These are phyloP conservation scores for Fusarium torreyae DNA, from an alignment of 2,329 filamentous ascomycete species.

Conservation along the genomic window DNA sequence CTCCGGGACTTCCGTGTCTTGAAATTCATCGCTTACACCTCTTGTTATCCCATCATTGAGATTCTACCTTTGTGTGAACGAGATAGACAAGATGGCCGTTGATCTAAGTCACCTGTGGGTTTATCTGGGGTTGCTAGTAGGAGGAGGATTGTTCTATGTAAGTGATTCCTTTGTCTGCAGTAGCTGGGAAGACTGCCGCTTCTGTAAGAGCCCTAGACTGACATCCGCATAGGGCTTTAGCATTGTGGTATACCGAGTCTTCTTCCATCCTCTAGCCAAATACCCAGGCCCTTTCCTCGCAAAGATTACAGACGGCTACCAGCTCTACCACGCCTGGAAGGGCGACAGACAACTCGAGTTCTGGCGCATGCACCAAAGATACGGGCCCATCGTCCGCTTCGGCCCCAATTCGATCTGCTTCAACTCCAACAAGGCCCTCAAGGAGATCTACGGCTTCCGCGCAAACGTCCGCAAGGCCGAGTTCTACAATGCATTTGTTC, in stretches of 20 bases:
- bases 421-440: slow-evolving; percentile 79
- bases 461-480: slow-evolving; percentile 77
- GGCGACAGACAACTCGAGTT: slow-evolving; percentile 83
- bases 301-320: slow-evolving; percentile 74
- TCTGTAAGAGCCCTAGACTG: background rate
- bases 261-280: slow-evolving; percentile 75
- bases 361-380: slow-evolving; percentile 77
- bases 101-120: slow-evolving; percentile 56
- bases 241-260: slow-evolving; percentile 70
- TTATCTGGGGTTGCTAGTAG: slow-evolving; percentile 58
- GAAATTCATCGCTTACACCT: slow-evolving; percentile 2
- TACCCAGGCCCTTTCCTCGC: slow-evolving; percentile 76
- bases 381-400: slow-evolving; percentile 83
- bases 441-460: slow-evolving; percentile 76
- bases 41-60: slow-evolving; percentile 12
- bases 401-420: slow-evolving; percentile 84
- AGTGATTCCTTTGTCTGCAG: slow-evolving; percentile 43
- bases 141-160: slow-evolving; percentile 59
- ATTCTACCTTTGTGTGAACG: slow-evolving; percentile 10
- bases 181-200: background rate
- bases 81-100: slow-evolving; percentile 48
- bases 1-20: slow-evolving; percentile 20
- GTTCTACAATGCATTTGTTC: slow-evolving; percentile 82
- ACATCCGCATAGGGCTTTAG: slow-evolving; percentile 55
- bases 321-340: slow-evolving; percentile 81